phyloP scores from a whole-genome alignment of 257 asterid species.

The Solanum okadae region DNA sequence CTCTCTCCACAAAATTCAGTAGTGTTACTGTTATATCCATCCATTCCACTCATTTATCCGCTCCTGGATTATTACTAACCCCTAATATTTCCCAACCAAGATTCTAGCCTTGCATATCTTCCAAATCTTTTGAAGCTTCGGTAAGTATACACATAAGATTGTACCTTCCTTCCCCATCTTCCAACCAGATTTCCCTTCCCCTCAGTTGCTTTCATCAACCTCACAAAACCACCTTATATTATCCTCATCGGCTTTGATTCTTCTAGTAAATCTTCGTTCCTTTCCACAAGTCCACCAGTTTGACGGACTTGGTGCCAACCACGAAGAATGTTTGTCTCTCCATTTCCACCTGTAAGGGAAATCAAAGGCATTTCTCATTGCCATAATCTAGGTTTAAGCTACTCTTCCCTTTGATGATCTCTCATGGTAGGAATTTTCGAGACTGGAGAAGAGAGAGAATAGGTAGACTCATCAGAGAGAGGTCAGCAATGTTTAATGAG shows the following conservation, averaged over 20 bases:
- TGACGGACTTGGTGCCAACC: not conserved
- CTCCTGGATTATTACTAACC: not conserved
- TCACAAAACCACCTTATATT: not conserved
- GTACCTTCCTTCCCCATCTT: not conserved
- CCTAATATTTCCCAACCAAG: not conserved
- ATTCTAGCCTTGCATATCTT: not conserved
- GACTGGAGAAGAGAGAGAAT: not conserved
- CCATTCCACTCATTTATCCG: not conserved
- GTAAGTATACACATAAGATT: not conserved
- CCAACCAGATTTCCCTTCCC: not conserved
- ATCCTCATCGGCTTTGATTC: not conserved
- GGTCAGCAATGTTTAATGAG: not conserved
- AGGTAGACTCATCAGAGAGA: not conserved
- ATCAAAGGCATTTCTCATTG: not conserved
- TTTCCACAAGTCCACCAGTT: not conserved
- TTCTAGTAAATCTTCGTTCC: not conserved
- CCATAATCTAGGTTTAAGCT: not conserved
- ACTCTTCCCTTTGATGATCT: not conserved
- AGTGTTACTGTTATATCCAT: not conserved
- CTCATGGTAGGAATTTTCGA: not conserved
- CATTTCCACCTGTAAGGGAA: not conserved
- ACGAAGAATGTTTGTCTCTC: not conserved
- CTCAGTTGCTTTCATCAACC: not conserved
- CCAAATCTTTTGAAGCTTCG: not conserved
- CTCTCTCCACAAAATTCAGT: not conserved